Evolutionary conservation across 306 rosid genomes (phyloP), one percentile per base, ranked within the genome.

Genomic region (Casuarina glauca): DNA sequence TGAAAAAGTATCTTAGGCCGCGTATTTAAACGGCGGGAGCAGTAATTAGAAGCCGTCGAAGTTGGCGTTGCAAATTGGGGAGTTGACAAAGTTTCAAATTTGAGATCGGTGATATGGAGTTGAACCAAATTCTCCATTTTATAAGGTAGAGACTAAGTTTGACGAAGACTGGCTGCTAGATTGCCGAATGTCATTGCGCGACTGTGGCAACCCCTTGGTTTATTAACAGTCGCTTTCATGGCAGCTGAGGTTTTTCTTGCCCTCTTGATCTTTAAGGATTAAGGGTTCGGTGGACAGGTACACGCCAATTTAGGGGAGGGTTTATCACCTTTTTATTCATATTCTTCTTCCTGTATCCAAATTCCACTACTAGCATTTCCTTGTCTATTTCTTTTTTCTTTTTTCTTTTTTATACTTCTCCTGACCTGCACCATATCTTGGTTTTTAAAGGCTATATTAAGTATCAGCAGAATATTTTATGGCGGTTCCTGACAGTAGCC

Each of bases 151-250:
- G 8, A 38, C 44, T n/a, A 62, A n/a, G 9, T 62, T 35, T 62
- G 69, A 36, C 69, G 69, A 36, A 13, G 69, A 62, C 69, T 6
- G 69, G 2, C 36, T 62, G 69, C 42, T 11, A 5, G 35, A 5
- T 62, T 62, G 19, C 69, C 69, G 69, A 62, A 62, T 62, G 69
- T 62, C 36, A 62, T 36, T 62, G 69, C 44, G 69, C 44, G 13
- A 35, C 9, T 13, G 44, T 13, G 69, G 69, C 69, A 5, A 36
- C 13, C 7, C 39, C 12, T 36, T 11, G 4, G 19, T 12, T 11
- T 62, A 4, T 38, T 6, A 4, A 15, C 43, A 32, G n/a, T 36
- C 69, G 36, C 69, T 62, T 62, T 62, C 69, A 13, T 35, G 42
- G 69, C 69, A 62, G 69, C 43, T 36, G 8, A 62, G 44, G 6